A percentile compares a stretch with the other conserved stretches of the same genome.
Conservation (phyloP, 2,329 filamentous ascomycete species). For the Sporothrix euskadiensis region DNA sequence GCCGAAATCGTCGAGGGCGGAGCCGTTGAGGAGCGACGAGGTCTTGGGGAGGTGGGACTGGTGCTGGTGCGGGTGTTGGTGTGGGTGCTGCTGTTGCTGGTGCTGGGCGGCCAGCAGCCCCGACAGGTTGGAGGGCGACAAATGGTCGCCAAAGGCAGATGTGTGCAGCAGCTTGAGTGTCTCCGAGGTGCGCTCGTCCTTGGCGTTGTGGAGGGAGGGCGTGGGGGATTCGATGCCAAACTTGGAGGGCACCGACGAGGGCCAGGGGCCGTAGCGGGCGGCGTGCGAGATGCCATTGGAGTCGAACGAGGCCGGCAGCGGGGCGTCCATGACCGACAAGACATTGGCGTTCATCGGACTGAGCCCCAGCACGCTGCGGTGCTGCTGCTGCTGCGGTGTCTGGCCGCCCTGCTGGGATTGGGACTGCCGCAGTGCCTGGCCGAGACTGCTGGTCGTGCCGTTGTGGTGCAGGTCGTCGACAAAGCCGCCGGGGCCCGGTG, state of each 20-base stretch:
- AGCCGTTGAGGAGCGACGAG: constrained; percentile 40
- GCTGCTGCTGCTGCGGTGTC: constrained; percentile 31
- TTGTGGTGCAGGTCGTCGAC: constrained; percentile 12
- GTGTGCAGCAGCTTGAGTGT: constrained; percentile 64
- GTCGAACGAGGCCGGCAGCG: constrained; percentile 91
- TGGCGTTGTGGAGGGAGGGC: constrained; percentile 65
- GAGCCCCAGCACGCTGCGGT: constrained; percentile 67
- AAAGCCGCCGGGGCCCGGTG: constrained; percentile 55
- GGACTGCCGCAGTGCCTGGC: constrained; percentile 56
- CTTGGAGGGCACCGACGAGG: constrained; percentile 87
- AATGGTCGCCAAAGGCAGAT: constrained; percentile 69
- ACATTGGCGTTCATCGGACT: constrained; percentile 72
- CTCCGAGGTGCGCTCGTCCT: constrained; percentile 62
- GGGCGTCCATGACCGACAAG: constrained; percentile 89
- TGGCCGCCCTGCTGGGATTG: not conserved
- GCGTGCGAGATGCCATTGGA: constrained; percentile 93
- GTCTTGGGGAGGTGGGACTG: not conserved
- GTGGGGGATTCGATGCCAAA: constrained; percentile 88
- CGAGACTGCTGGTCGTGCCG: constrained; percentile 34
- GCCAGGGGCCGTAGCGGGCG: constrained; percentile 84
- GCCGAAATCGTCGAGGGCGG: constrained; percentile 58
- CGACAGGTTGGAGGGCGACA: constrained; percentile 40
- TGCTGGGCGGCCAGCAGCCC: not conserved
- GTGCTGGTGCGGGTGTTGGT: not conserved
- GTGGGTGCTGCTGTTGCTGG: not conserved